These are phyloP conservation scores for Glaciozyma antarctica DNA, from an alignment of 768 basidiomycete genomes.

Conservation along the genomic window DNA sequence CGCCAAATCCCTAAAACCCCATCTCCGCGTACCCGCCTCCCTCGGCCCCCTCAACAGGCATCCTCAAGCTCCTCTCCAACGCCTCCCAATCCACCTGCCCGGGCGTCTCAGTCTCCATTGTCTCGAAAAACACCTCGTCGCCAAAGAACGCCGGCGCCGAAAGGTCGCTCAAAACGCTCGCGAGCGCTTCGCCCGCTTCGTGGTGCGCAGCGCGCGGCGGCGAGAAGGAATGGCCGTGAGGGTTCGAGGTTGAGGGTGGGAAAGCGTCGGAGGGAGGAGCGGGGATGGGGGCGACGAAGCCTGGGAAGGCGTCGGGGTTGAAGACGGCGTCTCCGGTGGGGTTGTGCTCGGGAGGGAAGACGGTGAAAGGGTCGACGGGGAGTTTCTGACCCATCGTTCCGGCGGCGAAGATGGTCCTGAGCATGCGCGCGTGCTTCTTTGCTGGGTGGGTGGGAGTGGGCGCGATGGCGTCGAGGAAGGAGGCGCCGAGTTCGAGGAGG, in stretches of 20 bases:
- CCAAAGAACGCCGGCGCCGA: background rate
- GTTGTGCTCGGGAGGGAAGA: background rate
- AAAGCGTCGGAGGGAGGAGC: background rate
- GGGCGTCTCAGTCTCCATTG: background rate
- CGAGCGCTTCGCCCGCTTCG: background rate
- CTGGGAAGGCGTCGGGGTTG: background rate
- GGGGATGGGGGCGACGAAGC: background rate
- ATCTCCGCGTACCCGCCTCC: too few species aligned
- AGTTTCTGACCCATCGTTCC: background rate
- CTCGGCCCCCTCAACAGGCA: too few species aligned
- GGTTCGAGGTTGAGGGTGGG: background rate
- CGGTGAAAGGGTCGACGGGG: background rate
- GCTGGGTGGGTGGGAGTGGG: constrained; percentile 6
- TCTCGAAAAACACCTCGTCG: background rate
- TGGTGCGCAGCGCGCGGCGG: background rate
- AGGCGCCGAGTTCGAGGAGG: constrained; percentile 4
- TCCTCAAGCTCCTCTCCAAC: too few species aligned
- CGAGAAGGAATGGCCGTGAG: background rate
- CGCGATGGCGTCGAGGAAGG: constrained; percentile 6
- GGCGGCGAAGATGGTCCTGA: constrained; percentile 2
- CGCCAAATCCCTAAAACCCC: too few species aligned
- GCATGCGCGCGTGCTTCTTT: constrained; percentile 4
- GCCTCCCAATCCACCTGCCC: too few species aligned
- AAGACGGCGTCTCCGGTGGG: background rate
- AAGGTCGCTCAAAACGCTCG: background rate